phyloP scores from a whole-genome alignment of 2,329 filamentous ascomycete species.

The Pseudogymnoascus sp. region DNA sequence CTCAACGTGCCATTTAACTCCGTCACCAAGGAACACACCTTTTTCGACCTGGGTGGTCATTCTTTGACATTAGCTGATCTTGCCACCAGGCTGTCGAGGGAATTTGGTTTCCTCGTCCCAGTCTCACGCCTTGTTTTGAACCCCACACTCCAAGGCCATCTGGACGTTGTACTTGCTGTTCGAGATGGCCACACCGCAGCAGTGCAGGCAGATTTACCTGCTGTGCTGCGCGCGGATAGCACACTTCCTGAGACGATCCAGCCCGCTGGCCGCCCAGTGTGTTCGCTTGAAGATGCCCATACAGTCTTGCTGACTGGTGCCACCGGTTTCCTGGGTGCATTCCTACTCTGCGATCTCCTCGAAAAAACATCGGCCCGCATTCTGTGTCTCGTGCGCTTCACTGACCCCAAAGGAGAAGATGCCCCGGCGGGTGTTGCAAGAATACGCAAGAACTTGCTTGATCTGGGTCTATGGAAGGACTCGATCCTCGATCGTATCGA shows the following conservation, averaged over 20 bases:
- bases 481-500: conserved; percentile 70
- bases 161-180: conserved; percentile 60
- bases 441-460: conserved; percentile 67
- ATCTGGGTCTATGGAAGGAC: conserved; percentile 69
- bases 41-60: conserved; percentile 75
- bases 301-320: conserved; percentile 66
- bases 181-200: conserved; percentile 65
- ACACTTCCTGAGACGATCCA: conserved; percentile 61
- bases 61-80: conserved; percentile 70
- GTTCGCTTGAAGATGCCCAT: conserved; percentile 53
- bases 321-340: conserved; percentile 68
- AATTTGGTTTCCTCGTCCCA: conserved; percentile 65
- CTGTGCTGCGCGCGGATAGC: conserved; percentile 58
- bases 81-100: conserved; percentile 57
- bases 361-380: conserved; percentile 60
- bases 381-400: conserved; percentile 65
- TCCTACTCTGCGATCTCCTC: conserved; percentile 59
- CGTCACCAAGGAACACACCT: conserved; percentile 62
- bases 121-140: conserved; percentile 62
- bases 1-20: conserved; percentile 54
- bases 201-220: conserved; percentile 65
- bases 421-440: conserved; percentile 60
- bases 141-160: conserved; percentile 62
- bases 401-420: conserved; percentile 55
- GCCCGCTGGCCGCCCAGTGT: conserved; percentile 43